Evolutionary conservation across 306 rosid species (phyloP), one percentile per base, ranked within the genome.

Genomic region (Cucumis hystrix): DNA sequence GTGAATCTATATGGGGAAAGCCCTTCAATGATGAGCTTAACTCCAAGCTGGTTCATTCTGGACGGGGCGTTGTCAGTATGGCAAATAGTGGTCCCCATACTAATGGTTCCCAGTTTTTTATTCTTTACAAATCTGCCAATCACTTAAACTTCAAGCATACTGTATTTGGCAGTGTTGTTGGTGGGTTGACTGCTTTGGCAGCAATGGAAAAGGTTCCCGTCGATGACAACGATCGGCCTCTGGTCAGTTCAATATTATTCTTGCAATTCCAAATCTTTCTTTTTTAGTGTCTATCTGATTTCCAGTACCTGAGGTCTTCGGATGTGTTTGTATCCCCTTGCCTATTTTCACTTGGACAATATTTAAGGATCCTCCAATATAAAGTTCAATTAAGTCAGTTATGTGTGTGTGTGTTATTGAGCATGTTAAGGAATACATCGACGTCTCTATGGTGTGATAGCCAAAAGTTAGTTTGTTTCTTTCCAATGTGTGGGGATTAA

Each of bases 31-130:
- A 91, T 85, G 99, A 96, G 82, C 81, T 89, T 35, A 88, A 96
- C 89, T 96, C 99, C 78, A 96, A 96, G 90, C 81, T 92, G 82
- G 68, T 91, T 79, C 99, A 96, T 87, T 88, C 97, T 55, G 98
- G 98, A 49, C 88, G 98, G 82, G 99, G 98, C 52, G 87, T 92
- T 75, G 98, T 96, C 78, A 96, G 99, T 80, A 92, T 96, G 99
- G 98, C 99, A 57, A 96, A 96, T 80, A 92, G 99, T 86, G 98
- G 97, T 3, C 97, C 98, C 40, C 99, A 96, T 85, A 89, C 93
- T 25, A 96, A 96, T 84, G 99, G 98, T 56, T 96, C 99, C 84
- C 98, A 96, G 88, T 92, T 92, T 82, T 96, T 92, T 76, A 91
- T 96, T 86, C 85, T 96, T 57, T 91, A 91, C 91, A 92, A 96